Percentiles rank a stretch among this genome's conserved stretches.
Evolutionary conservation across 768 basidiomycete species (phyloP).

Genomic region (Serendipita sp.): DNA sequence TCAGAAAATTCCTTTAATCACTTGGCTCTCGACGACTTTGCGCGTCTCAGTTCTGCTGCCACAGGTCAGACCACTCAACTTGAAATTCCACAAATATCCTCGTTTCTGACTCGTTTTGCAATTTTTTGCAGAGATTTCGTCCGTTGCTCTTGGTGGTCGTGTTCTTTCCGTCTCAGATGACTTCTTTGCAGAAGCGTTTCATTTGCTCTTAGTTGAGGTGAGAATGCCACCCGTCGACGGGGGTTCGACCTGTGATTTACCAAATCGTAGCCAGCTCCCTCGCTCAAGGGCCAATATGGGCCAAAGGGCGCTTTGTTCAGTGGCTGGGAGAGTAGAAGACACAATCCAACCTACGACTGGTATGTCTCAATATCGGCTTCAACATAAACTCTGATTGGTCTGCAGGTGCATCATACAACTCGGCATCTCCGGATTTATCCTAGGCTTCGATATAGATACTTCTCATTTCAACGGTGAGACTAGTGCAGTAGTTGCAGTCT

Average conservation of each 20-base stretch:
- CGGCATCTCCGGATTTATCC: constrained; percentile 54
- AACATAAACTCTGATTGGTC: too few species aligned
- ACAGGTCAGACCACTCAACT: background rate
- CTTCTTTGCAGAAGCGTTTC: constrained; percentile 79
- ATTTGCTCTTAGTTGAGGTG: constrained; percentile 72
- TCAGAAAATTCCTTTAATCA: constrained; percentile 2
- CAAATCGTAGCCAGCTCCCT: constrained; percentile 51
- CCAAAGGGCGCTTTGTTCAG: constrained; percentile 87
- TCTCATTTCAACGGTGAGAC: constrained; percentile 72
- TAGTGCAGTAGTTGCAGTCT: background rate
- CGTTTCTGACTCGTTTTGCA: background rate
- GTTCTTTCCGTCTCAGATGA: constrained; percentile 77
- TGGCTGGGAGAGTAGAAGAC: constrained; percentile 87
- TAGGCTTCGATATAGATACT: constrained; percentile 88
- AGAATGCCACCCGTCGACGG: constrained; percentile 13
- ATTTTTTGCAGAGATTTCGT: constrained; percentile 64
- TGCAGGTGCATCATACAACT: constrained; percentile 78
- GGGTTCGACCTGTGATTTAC: background rate
- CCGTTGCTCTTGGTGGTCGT: constrained; percentile 61
- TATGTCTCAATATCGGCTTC: constrained; percentile 18
- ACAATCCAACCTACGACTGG: constrained; percentile 86
- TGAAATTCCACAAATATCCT: background rate
- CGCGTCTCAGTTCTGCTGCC: background rate
- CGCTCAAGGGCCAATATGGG: constrained; percentile 91
- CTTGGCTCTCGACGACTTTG: background rate